Evolutionary conservation across 257 asterid species (phyloP), one percentile per base, ranked within the genome.

Genomic region (Osmanthus fragrans): DNA sequence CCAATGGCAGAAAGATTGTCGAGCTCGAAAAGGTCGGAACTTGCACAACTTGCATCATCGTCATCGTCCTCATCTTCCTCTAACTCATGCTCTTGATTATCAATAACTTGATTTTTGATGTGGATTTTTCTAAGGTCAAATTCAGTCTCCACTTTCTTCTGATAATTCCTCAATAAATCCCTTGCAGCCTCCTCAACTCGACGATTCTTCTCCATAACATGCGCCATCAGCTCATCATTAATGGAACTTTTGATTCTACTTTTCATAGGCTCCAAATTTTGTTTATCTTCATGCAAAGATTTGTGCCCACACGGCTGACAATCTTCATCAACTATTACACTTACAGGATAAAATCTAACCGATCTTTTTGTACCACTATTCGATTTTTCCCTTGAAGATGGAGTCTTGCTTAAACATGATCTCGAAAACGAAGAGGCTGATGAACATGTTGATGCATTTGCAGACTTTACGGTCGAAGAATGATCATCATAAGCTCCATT

Each of bases 401-500:
- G 87, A 72, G 96, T 93, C 80, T 93, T 93, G 87, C 98, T 95
- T 33, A 93, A 81, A 78, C 98, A 93, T 0, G 99, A 95, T 11
- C 99, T 83, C 11, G 99, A 90, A 80, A 91, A 90, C 0, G 99
- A 95, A 25, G 98, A 89, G 40, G 97, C 96, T 1, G 99, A 88
- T 1, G 99, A 96, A 74, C 98, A 91, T 1, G 94, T 82, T 4
- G 92, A 82, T n/a, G 94, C 73, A 70, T 87, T 88, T 1, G 89
- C 81, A 18, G 97, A 90, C 74, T 86, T 90, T 3, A 79, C 65
- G n/a, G 87, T 79, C 30, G 89, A 86, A 0, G 87, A 82, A 16
- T 73, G 68, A 15, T 77, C 84, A 70, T 65, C 82, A 15, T 64
- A 30, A 6, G 70, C 72, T n/a, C 80, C 73, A 25, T 10, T 60